phyloP scores from a whole-genome alignment of 2,329 filamentous ascomycete species.

The Beauveria sp. region DNA sequence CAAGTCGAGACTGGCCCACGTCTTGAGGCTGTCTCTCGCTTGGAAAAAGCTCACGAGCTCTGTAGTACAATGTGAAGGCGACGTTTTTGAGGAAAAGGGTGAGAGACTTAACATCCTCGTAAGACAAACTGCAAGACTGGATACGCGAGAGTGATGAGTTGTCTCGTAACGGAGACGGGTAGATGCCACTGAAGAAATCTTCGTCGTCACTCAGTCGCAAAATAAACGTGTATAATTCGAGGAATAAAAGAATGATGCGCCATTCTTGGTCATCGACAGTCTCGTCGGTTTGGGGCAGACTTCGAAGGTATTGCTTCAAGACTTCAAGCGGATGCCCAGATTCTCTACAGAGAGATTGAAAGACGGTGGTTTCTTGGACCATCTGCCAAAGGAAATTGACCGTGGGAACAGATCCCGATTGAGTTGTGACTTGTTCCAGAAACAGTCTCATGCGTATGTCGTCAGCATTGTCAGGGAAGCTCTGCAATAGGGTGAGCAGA shows the following conservation, averaged over 20 bases:
- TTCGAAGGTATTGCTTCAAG: slow-evolving; percentile 24
- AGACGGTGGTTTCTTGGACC: slow-evolving; percentile 37
- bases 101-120: slow-evolving; percentile 65
- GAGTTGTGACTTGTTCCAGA: slow-evolving; percentile 37
- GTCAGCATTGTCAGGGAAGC: slow-evolving; percentile 74
- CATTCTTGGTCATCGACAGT: slow-evolving; percentile 53
- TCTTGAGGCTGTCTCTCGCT: slow-evolving; percentile 17
- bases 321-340: slow-evolving; percentile 22
- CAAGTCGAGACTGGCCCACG: slow-evolving; percentile 20
- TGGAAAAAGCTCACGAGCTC: slow-evolving; percentile 54
- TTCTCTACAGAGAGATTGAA: slow-evolving; percentile 23
- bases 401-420: slow-evolving; percentile 49
- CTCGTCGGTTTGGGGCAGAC: slow-evolving; percentile 16
- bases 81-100: slow-evolving; percentile 85
- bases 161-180: slow-evolving; percentile 29
- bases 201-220: slow-evolving; percentile 92
- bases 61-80: slow-evolving; percentile 82
- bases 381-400: slow-evolving; percentile 72
- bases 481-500: slow-evolving; percentile 74
- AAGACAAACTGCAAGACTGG: slow-evolving; percentile 58
- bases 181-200: slow-evolving; percentile 69
- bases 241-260: slow-evolving; percentile 80
- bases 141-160: slow-evolving; percentile 39
- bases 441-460: slow-evolving; percentile 95
- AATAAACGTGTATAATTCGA: slow-evolving; percentile 91